Evolutionary conservation across 2,329 filamentous ascomycete species (phyloP), one percentile per base, ranked within the genome.

Genomic region (Trichoderma arundinaceum): DNA sequence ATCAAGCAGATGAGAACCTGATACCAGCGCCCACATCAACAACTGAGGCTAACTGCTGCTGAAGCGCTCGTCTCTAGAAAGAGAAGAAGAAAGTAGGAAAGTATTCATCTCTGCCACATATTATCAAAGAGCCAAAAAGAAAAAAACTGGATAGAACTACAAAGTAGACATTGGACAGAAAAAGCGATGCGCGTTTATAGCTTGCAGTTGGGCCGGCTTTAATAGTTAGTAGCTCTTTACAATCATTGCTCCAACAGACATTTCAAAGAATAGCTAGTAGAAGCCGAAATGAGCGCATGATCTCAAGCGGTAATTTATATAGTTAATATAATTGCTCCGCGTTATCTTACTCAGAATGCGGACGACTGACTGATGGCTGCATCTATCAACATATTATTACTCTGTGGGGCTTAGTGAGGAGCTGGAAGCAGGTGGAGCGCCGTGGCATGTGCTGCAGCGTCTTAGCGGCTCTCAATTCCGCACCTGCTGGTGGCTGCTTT

Each of bases 21-120:
- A 67, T 44, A 60, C 43, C 17, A 22, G 53, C 46, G 38, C 60
- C 32, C 35, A 33, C 32, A 43, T 51, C 48, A 56, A 68, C 38
- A 53, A 52, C 44, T 19, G 53, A 67, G 67, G 68, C 69, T 71
- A 70, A 71, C 67, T 63, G 17, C 56, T 32, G 39, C 56, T 58
- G 41, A 71, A 66, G 63, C 52, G 39, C 64, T 49, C 51, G 48
- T 54, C 49, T 44, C 32, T 53, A 63, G 44, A 51, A 51, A 33
- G 32, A 51, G 22, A 28, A 49, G 52, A 56, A 56, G 52, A 46
- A 22, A 44, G 17, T 43, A 33, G 28, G n/a, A 38, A 54, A 12
- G 38, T 12, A 28, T 17, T 35, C 43, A 59, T 3, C 17, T 33
- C 9, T 38, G n/a, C 43, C 33, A 22, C 6, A 32, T 13, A 48